Conservation (phyloP, 2,329 filamentous ascomycete genomes). For the Penicillium freii region DNA sequence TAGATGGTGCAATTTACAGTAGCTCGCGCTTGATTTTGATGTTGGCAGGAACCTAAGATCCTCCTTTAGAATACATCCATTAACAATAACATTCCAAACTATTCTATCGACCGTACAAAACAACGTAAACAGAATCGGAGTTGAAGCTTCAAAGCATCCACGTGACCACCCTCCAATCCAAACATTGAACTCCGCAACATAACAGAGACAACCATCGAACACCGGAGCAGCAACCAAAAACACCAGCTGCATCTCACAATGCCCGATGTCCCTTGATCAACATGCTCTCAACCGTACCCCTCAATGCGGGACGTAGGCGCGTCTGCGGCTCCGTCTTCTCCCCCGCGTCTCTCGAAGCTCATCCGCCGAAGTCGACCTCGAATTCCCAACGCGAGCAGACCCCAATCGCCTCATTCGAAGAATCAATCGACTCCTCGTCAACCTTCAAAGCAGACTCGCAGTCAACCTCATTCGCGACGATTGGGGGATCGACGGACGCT, state of each 20-base stretch:
- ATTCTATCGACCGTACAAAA: neutral
- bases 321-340: constrained; percentile 47
- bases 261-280: constrained; percentile 13
- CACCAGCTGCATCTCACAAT: constrained; percentile 12
- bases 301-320: constrained; percentile 36
- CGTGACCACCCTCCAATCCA: constrained; percentile 1
- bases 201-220: neutral
- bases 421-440: constrained; percentile 15
- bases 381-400: constrained; percentile 20
- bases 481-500: constrained; percentile 12
- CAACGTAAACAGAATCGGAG: neutral
- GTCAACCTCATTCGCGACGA: constrained; percentile 9
- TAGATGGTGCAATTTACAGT: constrained; percentile 4
- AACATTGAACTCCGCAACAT: constrained; percentile 2
- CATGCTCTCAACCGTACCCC: constrained; percentile 29
- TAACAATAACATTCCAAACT: neutral
- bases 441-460: constrained; percentile 21
- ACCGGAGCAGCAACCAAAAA: neutral
- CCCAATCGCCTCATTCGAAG: constrained; percentile 16
- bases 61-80: neutral
- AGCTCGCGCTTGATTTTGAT: neutral
- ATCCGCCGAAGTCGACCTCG: constrained; percentile 30
- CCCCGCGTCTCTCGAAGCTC: constrained; percentile 35
- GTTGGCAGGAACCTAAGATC: neutral
- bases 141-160: neutral